Conservation (phyloP, 306 rosid genomes). For the Lablab purpureus region DNA sequence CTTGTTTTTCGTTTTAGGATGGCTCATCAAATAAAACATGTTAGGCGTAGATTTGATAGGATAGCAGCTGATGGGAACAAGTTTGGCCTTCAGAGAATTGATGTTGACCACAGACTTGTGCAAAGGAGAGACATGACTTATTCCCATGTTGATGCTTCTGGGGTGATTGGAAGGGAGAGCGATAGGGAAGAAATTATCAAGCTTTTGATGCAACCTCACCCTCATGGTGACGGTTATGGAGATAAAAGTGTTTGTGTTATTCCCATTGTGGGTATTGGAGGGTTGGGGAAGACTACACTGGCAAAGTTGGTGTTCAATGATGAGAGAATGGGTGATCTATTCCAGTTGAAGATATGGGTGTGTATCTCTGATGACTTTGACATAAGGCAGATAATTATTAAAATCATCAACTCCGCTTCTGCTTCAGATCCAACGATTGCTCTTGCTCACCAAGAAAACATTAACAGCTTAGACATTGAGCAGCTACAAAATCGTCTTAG, state of each 20-base stretch:
- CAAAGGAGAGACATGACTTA: conserved; percentile 34
- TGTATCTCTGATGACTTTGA: conserved; percentile 40
- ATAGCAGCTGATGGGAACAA: conserved; percentile 16
- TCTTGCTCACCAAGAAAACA: conserved; percentile 8
- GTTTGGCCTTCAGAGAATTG: conserved; percentile 11
- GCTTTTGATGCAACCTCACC: conserved; percentile 10
- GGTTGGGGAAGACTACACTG: conserved; percentile 48
- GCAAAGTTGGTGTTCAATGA: conserved; percentile 42
- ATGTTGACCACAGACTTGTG: not conserved
- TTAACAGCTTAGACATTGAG: conserved; percentile 1
- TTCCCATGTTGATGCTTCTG: conserved; percentile 19
- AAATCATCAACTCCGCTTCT: conserved; percentile 22
- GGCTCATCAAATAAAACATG: not conserved
- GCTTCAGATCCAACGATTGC: not conserved
- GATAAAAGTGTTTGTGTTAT: conserved; percentile 9
- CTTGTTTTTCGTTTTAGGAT: conserved; percentile 21
- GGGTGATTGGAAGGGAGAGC: conserved; percentile 31
- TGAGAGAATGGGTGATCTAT: not conserved
- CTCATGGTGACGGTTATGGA: not conserved
- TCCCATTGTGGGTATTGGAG: conserved; percentile 49
- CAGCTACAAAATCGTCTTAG: not conserved
- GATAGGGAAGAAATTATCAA: conserved; percentile 11
- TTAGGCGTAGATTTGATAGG: conserved; percentile 32
- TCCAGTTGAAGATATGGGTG: conserved; percentile 44
- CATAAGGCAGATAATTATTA: not conserved